Percentiles rank a stretch among this genome's conserved stretches.
Evolutionary conservation across 1,284 basidiomycete genomes (phyloP).

Genomic region (Ustilago nuda): DNA sequence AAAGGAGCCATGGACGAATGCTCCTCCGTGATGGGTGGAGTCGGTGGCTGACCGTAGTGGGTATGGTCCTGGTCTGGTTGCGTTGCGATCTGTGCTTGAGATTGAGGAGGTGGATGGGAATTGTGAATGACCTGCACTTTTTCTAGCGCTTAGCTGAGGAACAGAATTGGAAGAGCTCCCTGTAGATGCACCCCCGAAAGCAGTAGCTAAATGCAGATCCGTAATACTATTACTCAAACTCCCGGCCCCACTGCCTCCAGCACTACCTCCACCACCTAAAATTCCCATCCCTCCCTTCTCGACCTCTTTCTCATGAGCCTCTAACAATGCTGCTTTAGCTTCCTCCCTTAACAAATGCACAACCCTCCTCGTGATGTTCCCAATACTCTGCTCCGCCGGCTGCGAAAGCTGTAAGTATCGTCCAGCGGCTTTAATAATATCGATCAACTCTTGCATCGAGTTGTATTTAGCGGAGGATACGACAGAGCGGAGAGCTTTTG

Average conservation of each 20-base stretch:
- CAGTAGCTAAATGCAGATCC: slow-evolving; percentile 36
- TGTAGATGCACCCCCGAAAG: slow-evolving; percentile 22
- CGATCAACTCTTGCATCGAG: slow-evolving; percentile 86
- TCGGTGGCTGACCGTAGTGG: slow-evolving; percentile 27
- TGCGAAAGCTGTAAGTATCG: slow-evolving; percentile 85
- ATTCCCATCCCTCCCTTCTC: background rate
- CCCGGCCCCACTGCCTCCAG: slow-evolving; percentile 21
- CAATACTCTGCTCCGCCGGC: slow-evolving; percentile 89
- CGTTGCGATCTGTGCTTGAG: background rate
- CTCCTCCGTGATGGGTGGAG: slow-evolving; percentile 4
- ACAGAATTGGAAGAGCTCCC: slow-evolving; percentile 31
- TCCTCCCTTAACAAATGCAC: slow-evolving; percentile 94
- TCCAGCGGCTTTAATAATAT: slow-evolving; percentile 84
- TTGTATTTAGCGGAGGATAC: slow-evolving; percentile 86
- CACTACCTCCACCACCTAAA: slow-evolving; percentile 9
- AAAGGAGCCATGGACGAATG: slow-evolving; percentile 51
- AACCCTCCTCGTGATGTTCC: slow-evolving; percentile 91
- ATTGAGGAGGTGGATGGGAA: slow-evolving; percentile 27
- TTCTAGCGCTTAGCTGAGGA: slow-evolving; percentile 6
- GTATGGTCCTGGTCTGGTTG: slow-evolving; percentile 32
- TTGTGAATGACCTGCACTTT: slow-evolving; percentile 16
- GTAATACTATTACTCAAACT: slow-evolving; percentile 48
- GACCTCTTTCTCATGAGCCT: slow-evolving; percentile 42
- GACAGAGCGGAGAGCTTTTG: slow-evolving; percentile 86
- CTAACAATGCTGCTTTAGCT: slow-evolving; percentile 57